Conservation (phyloP, 495 filamentous ascomycete species). For the Symbiotaphrina buchneri region DNA sequence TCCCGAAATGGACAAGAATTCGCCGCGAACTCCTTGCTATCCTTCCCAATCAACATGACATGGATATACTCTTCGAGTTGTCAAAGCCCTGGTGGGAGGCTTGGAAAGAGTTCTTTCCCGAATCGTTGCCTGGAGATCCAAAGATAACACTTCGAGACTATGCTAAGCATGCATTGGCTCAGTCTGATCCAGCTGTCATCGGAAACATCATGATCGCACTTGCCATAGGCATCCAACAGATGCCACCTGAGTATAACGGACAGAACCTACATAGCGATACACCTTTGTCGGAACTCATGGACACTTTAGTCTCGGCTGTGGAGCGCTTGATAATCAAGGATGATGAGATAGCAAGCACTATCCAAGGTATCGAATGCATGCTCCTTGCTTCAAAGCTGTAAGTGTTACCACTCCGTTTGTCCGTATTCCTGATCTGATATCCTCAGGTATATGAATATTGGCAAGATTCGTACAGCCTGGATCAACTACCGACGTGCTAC, state of each 20-base stretch:
- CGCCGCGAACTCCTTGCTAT: neutral
- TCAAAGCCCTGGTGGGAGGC: neutral
- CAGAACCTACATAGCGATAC: neutral
- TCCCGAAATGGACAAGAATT: neutral
- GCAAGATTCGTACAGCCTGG: slow-evolving; percentile 28
- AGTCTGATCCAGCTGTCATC: slow-evolving; percentile 1
- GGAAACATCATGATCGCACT: neutral
- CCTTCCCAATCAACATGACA: neutral
- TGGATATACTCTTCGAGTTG: neutral
- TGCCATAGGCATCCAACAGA: slow-evolving; percentile 1
- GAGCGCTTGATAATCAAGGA: slow-evolving; percentile 21
- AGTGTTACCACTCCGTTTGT: too few relatives aligned
- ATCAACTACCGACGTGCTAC: slow-evolving; percentile 21
- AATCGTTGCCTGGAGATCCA: neutral
- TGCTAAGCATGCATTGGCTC: neutral
- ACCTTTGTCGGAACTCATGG: slow-evolving; percentile 8
- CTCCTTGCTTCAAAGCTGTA: slow-evolving; percentile 21
- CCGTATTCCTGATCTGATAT: too few relatives aligned
- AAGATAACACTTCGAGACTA: neutral
- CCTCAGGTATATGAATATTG: slow-evolving; percentile 22
- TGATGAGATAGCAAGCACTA: slow-evolving; percentile 22
- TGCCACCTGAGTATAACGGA: neutral
- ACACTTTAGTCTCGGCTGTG: slow-evolving; percentile 14
- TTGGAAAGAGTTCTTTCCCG: neutral
- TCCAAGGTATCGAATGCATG: slow-evolving; percentile 27